Evolutionary conservation across 2,329 filamentous ascomycete genomes (phyloP), one percentile per base, ranked within the genome.

Genomic region (Ophiosphaerella narmari): DNA sequence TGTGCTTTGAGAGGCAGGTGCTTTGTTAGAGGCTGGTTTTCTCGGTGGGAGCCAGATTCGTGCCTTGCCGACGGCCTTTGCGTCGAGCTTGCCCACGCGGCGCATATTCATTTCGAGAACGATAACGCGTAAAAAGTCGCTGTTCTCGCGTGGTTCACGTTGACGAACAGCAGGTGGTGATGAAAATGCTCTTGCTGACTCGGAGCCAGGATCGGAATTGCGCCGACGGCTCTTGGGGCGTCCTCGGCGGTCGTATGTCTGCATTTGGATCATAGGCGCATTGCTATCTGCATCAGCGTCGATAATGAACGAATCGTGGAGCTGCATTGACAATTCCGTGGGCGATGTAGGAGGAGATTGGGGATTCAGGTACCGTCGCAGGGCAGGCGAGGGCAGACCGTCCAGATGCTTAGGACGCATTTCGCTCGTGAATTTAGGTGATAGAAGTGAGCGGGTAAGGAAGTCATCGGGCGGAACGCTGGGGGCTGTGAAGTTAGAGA

Each of bases 21-120:
- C 49, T 55, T 59, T 64, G 49, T 50, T 60, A 23, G 66, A 54
- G 43, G 59, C 65, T 29, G 59, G 46, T 56, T 77, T 74, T 53
- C 84, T 77, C 38, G 84, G 83, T 33, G 84, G 84, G 38, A 86
- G 69, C 82, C 82, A 86, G 52, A 86, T 77, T 48, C 78, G 78
- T 23, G 84, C 84, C 55, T 78, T 76, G 16, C 83, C 82, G 13
- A 79, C 75, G 21, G 72, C 72, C 45, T 81, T 80, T 37, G 81
- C 74, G 53, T 83, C 82, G 38, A 87, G 73, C 71, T 87, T 87
- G 47, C 84, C 84, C 52, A 76, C 77, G 37, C 84, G 79, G 33
- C 84, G 79, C 84, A 87, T 87, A 66, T 86, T 86, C 83, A 86
- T 86, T 70, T 87, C 84, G 40, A 86, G 75, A 9, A 86, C 84